Evolutionary conservation across 1,284 basidiomycete genomes (phyloP).

Genomic region (Leccinum solheimii): DNA sequence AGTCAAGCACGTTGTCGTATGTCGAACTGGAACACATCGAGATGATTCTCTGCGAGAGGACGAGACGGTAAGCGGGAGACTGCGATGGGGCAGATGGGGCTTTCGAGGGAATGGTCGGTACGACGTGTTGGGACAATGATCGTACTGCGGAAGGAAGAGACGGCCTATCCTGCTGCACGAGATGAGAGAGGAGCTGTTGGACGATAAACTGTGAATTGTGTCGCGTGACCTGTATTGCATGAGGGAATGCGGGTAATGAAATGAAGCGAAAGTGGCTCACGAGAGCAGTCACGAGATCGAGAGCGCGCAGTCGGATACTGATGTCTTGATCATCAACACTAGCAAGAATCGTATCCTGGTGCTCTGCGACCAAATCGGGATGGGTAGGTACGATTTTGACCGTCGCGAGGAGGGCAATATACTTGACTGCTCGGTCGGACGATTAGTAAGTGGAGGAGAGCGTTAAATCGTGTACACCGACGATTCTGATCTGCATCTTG

Average conservation of each 20-base stretch:
- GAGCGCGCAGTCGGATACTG: slow-evolving; percentile 91
- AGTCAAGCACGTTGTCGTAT: slow-evolving; percentile 88
- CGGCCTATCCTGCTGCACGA: slow-evolving; percentile 64
- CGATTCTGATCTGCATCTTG: slow-evolving; percentile 95
- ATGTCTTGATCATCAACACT: slow-evolving; percentile 94
- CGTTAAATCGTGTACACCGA: slow-evolving; percentile 40
- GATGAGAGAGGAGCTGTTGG: slow-evolving; percentile 83
- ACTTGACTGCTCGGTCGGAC: slow-evolving; percentile 69
- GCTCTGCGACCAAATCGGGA: slow-evolving; percentile 86
- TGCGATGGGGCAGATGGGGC: slow-evolving; percentile 53
- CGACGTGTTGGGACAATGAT: slow-evolving; percentile 54
- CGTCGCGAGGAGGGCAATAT: slow-evolving; percentile 93
- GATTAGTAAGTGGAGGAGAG: slow-evolving; percentile 22
- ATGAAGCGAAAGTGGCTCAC: slow-evolving; percentile 43
- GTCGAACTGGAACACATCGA: slow-evolving; percentile 78
- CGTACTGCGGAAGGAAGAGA: slow-evolving; percentile 60
- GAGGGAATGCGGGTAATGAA: background rate
- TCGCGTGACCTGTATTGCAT: slow-evolving; percentile 64
- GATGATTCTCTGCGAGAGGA: slow-evolving; percentile 81
- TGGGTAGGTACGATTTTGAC: slow-evolving; percentile 95
- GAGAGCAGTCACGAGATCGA: slow-evolving; percentile 94
- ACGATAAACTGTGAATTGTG: slow-evolving; percentile 87
- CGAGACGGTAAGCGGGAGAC: slow-evolving; percentile 80
- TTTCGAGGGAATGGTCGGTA: slow-evolving; percentile 41
- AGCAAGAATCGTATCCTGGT: slow-evolving; percentile 89